Evolutionary conservation across 2,329 filamentous ascomycete genomes (phyloP).

Genomic region (Calycina marina): DNA sequence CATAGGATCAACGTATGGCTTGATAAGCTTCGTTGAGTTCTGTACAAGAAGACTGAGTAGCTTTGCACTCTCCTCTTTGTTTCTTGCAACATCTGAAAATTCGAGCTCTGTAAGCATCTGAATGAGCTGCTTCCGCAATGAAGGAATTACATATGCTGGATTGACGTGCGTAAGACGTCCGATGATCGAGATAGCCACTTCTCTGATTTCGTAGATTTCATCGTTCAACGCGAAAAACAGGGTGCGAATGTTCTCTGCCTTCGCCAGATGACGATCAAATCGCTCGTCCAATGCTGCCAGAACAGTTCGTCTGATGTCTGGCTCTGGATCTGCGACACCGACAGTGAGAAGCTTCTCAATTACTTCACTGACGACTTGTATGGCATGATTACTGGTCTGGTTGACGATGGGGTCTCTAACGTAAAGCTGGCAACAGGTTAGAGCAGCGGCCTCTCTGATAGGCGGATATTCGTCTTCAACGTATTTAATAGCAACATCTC

Average conservation of each 20-base stretch:
- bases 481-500: conserved; percentile 95
- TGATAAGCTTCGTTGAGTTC: conserved; percentile 84
- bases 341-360: conserved; percentile 94
- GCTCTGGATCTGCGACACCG: conserved; percentile 80
- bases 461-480: conserved; percentile 92
- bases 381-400: conserved; percentile 91
- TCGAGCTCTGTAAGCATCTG: conserved; percentile 94
- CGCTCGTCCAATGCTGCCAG: conserved; percentile 79
- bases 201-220: conserved; percentile 79
- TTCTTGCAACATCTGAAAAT: conserved; percentile 84
- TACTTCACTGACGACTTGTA: conserved; percentile 94
- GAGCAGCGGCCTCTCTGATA: conserved; percentile 82
- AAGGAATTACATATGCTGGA: conserved; percentile 94
- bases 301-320: conserved; percentile 78
- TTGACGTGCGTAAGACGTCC: conserved; percentile 83
- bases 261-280: conserved; percentile 92
- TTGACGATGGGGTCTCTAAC: conserved; percentile 95
- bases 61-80: conserved; percentile 93
- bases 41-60: conserved; percentile 84
- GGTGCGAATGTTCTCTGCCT: conserved; percentile 92
- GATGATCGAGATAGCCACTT: conserved; percentile 92
- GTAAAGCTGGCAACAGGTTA: conserved; percentile 97
- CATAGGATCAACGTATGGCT: conserved; percentile 94
- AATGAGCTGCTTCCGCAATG: conserved; percentile 83
- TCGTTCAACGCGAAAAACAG: conserved; percentile 93